phyloP scores from a whole-genome alignment of 202 grass and related monocot genomes.

The Setaria viridis region DNA sequence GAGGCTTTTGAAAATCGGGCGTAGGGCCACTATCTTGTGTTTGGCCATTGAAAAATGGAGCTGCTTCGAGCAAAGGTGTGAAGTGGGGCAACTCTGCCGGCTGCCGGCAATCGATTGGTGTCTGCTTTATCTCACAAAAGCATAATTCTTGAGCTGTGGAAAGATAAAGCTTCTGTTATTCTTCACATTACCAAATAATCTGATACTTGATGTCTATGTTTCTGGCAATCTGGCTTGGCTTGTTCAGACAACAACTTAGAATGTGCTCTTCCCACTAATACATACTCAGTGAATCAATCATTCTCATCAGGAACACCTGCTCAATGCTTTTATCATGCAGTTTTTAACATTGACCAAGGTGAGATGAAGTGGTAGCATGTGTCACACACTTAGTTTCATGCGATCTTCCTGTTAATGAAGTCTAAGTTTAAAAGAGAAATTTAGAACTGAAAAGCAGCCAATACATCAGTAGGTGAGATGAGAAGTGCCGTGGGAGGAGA shows the following conservation, averaged over 20 bases:
- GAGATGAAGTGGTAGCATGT: not conserved
- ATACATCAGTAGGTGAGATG: not conserved
- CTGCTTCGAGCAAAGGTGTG: constrained; percentile 53
- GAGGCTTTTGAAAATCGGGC: constrained; percentile 67
- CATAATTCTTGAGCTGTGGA: constrained; percentile 52
- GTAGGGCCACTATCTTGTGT: constrained; percentile 45
- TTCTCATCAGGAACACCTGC: constrained; percentile 6
- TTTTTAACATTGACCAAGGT: not conserved
- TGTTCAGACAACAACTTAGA: constrained; percentile 10
- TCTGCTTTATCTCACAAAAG: constrained; percentile 60
- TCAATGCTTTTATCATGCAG: constrained; percentile 1
- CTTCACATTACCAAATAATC: constrained; percentile 3
- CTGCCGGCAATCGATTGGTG: constrained; percentile 30
- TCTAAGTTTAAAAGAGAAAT: not conserved
- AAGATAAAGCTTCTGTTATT: constrained; percentile 39
- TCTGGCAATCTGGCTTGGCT: constrained; percentile 20
- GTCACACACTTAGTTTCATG: constrained; percentile 26
- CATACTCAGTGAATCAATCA: not conserved
- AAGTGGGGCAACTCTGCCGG: constrained; percentile 41
- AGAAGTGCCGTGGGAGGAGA: constrained; percentile 8
- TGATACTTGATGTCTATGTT: constrained; percentile 40
- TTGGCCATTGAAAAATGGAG: constrained; percentile 51
- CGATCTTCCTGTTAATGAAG: constrained; percentile 28
- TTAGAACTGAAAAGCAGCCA: not conserved
- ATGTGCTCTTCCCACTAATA: constrained; percentile 40